These are phyloP conservation scores for Onygena corvina DNA, from an alignment of 2,329 filamentous ascomycete genomes.

Conservation along the genomic window DNA sequence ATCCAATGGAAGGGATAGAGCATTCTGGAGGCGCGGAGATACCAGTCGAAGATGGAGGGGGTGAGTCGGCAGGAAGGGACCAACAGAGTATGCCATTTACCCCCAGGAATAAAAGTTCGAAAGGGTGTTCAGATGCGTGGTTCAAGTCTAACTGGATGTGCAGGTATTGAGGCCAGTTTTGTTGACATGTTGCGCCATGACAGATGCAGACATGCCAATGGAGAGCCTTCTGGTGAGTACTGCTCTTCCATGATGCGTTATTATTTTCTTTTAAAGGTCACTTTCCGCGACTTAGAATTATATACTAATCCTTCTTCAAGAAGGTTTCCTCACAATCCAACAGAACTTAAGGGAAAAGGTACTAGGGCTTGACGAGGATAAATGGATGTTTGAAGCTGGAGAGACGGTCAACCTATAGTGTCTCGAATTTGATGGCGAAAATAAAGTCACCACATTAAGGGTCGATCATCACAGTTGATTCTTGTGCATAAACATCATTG, in stretches of 20 bases:
- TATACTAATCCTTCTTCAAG: constrained; percentile 30
- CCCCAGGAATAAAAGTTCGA: neutral
- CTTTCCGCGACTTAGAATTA: constrained; percentile 12
- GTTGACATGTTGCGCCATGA: constrained; percentile 30
- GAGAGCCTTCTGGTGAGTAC: constrained; percentile 51
- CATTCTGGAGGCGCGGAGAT: constrained; percentile 47
- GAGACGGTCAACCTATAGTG: constrained; percentile 32
- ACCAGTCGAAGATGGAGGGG: constrained; percentile 12
- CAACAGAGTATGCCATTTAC: constrained; percentile 30
- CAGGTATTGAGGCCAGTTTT: constrained; percentile 38
- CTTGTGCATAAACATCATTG: neutral
- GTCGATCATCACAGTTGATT: no score
- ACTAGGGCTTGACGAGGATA: constrained; percentile 63
- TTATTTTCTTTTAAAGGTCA: neutral
- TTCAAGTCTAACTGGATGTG: neutral
- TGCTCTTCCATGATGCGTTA: neutral
- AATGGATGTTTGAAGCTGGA: constrained; percentile 81
- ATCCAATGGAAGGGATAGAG: constrained; percentile 31
- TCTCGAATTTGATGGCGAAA: neutral
- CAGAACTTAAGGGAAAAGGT: constrained; percentile 62
- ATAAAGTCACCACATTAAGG: neutral
- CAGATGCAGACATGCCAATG: constrained; percentile 40
- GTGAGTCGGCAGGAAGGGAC: constrained; percentile 24
- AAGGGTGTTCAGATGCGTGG: no score
- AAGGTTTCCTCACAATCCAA: constrained; percentile 57